These are phyloP conservation scores for Amanita inopinata DNA, from an alignment of 768 basidiomycete genomes.

Conservation along the genomic window DNA sequence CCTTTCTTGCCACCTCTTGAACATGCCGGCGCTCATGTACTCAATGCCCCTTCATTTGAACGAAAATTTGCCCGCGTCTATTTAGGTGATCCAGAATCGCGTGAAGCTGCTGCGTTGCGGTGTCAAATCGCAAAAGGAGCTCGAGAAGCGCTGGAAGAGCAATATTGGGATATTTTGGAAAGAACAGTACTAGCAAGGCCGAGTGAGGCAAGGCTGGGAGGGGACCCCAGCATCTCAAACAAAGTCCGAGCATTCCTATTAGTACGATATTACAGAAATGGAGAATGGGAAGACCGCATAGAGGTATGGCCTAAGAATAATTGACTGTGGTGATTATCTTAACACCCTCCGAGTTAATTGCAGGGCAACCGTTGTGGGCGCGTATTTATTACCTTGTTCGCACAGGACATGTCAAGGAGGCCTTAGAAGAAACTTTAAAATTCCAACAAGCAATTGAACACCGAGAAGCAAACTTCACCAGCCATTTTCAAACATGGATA, in stretches of 20 bases:
- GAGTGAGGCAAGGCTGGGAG: conserved; percentile 79
- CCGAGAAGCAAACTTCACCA: conserved; percentile 75
- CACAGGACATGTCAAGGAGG: conserved; percentile 74
- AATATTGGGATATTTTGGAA: conserved; percentile 80
- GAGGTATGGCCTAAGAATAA: conserved; percentile 43
- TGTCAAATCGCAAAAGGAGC: conserved; percentile 72
- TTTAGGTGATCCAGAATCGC: conserved; percentile 54
- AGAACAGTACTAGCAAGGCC: conserved; percentile 75
- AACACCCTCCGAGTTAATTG: conserved; percentile 49
- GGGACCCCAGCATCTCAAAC: conserved; percentile 84
- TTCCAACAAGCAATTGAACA: conserved; percentile 65
- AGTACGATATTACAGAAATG: conserved; percentile 67
- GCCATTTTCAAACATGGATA: conserved; percentile 76
- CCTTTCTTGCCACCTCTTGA: conserved; percentile 67
- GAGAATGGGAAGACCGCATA: conserved; percentile 82
- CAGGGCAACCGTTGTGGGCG: conserved; percentile 88
- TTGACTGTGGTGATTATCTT: neutral
- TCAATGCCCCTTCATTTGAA: conserved; percentile 71
- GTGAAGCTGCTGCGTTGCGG: conserved; percentile 56
- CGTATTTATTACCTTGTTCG: conserved; percentile 88
- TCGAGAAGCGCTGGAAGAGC: conserved; percentile 76
- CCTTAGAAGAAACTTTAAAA: conserved; percentile 62
- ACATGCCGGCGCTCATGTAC: conserved; percentile 73
- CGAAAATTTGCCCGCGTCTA: conserved; percentile 79
- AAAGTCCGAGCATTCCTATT: conserved; percentile 83